These are phyloP conservation scores for Coffea humblotiana DNA, from an alignment of 305 asterid species.

Conservation along the genomic window DNA sequence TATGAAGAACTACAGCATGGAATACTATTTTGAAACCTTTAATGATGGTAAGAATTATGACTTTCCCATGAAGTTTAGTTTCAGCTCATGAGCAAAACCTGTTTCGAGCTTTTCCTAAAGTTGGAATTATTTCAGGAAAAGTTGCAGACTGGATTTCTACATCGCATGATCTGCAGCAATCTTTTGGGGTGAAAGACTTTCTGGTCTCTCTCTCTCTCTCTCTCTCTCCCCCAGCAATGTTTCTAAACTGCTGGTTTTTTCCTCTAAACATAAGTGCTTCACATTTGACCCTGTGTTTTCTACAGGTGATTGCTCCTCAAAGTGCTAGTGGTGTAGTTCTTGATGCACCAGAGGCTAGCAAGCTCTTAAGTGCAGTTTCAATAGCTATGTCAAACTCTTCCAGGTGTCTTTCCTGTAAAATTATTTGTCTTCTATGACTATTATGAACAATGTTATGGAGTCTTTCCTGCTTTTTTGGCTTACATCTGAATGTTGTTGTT, in stretches of 20 bases:
- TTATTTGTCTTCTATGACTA: conserved; percentile 20
- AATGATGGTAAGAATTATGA: conserved; percentile 48
- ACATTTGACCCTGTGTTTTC: conserved; percentile 19
- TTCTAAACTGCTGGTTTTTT: conserved; percentile 13
- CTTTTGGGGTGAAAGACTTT: conserved; percentile 93
- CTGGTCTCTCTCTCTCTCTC: conserved; percentile 44
- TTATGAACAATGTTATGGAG: conserved; percentile 16
- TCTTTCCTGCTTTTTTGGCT: neutral
- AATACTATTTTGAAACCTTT: conserved; percentile 65
- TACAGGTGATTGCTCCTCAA: conserved; percentile 93
- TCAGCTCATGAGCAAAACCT: neutral
- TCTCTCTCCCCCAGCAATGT: neutral
- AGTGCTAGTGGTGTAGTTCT: conserved; percentile 97
- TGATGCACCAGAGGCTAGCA: conserved; percentile 98
- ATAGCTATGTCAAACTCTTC: conserved; percentile 93
- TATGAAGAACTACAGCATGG: conserved; percentile 77
- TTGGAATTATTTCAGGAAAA: conserved; percentile 48
- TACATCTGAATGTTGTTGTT: neutral
- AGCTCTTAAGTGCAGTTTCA: conserved; percentile 96
- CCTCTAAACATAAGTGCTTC: conserved; percentile 3
- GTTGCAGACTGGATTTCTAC: conserved; percentile 65
- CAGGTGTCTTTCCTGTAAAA: conserved; percentile 51
- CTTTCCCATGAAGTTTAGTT: conserved; percentile 15
- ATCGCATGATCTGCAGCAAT: conserved; percentile 81
- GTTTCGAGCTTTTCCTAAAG: conserved; percentile 20